These are phyloP conservation scores for Rhizopus sp. DNA, from an alignment of 371 early-diverging fungal genomes.

Conservation along the genomic window DNA sequence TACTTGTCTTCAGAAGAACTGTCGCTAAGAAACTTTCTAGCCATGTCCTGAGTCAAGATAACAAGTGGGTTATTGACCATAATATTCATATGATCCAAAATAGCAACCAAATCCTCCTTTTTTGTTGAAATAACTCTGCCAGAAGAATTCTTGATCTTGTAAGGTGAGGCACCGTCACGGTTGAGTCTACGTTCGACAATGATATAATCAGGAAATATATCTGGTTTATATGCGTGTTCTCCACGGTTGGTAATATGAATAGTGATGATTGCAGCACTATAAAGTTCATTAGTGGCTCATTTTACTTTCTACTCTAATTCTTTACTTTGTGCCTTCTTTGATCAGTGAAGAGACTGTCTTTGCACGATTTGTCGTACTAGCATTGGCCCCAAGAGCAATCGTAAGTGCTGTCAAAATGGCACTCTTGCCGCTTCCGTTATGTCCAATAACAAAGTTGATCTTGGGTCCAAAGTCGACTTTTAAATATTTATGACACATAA, in stretches of 20 bases:
- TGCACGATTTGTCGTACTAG: slow-evolving; percentile 84
- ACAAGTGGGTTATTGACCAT: slow-evolving; percentile 93
- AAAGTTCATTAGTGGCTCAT: background rate
- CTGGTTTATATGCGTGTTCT: slow-evolving; percentile 76
- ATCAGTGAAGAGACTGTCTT: slow-evolving; percentile 77
- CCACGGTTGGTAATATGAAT: slow-evolving; percentile 85
- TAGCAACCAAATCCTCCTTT: slow-evolving; percentile 79
- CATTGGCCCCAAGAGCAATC: slow-evolving; percentile 91
- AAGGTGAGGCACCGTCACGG: slow-evolving; percentile 68
- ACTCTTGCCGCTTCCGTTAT: slow-evolving; percentile 97
- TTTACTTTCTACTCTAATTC: background rate
- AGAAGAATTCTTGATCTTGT: slow-evolving; percentile 72
- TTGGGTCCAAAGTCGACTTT: slow-evolving; percentile 80
- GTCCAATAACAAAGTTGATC: slow-evolving; percentile 95
- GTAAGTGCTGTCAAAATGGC: slow-evolving; percentile 92
- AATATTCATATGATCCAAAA: slow-evolving; percentile 88
- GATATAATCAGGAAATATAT: slow-evolving; percentile 81
- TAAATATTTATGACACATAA: slow-evolving; percentile 92
- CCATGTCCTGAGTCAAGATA: slow-evolving; percentile 91
- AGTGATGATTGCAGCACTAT: slow-evolving; percentile 63
- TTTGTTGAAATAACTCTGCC: slow-evolving; percentile 70
- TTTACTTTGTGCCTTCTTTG: slow-evolving; percentile 78
- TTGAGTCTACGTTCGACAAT: slow-evolving; percentile 80
- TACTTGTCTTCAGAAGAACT: slow-evolving; percentile 86
- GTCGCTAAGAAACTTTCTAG: slow-evolving; percentile 85